Evolutionary conservation across 129 eudicot genomes (phyloP).

Genomic region (Escallonia rubra): DNA sequence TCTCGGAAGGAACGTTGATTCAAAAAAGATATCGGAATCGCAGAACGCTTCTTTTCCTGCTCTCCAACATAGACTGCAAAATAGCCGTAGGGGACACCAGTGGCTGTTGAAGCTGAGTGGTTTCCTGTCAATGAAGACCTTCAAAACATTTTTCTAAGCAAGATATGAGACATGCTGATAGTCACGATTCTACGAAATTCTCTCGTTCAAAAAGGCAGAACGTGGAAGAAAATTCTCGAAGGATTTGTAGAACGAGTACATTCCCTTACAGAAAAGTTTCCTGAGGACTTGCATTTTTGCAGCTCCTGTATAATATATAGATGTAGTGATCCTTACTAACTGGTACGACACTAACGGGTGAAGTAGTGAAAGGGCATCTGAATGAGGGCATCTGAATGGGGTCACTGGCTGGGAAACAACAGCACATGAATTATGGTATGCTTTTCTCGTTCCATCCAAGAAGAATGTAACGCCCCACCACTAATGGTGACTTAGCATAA

Average conservation of each 20-base stretch:
- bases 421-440: too few relatives aligned
- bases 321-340: too few relatives aligned
- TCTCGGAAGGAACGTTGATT: slow-evolving; percentile 31
- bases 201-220: not conserved
- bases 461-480: too few relatives aligned
- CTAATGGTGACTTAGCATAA: too few relatives aligned
- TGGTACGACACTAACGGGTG: too few relatives aligned
- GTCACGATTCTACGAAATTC: not conserved
- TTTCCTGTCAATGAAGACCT: slow-evolving; percentile 4
- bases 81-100: slow-evolving; percentile 34
- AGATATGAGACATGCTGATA: not conserved
- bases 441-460: too few relatives aligned
- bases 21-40: slow-evolving; percentile 30
- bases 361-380: too few relatives aligned
- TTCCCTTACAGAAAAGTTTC: too few relatives aligned
- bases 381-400: too few relatives aligned
- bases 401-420: too few relatives aligned
- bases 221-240: not conserved
- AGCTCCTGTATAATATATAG: too few relatives aligned
- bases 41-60: slow-evolving; percentile 27
- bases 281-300: too few relatives aligned
- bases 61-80: slow-evolving; percentile 38
- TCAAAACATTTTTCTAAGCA: not conserved
- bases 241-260: not conserved
- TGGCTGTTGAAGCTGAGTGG: not conserved